phyloP scores from a whole-genome alignment of 78 protist species.

The Diacronema lutheri region DNA sequence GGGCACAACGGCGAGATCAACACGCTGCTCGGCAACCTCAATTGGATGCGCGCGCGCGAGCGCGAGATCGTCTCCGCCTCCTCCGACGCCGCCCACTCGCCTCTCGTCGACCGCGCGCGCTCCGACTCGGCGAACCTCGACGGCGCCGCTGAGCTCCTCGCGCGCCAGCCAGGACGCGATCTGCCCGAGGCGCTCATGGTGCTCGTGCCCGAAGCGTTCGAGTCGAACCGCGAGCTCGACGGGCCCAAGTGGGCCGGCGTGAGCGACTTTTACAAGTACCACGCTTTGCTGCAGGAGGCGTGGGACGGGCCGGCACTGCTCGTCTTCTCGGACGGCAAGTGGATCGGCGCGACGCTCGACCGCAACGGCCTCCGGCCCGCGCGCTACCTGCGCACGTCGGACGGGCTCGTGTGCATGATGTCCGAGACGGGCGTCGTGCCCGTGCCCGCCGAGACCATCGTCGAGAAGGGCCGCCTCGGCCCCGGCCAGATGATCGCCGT shows the following conservation, averaged over 20 bases:
- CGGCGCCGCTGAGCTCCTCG: slow-evolving; percentile 63
- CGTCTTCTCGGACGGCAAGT: slow-evolving; percentile 78
- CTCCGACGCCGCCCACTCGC: background rate
- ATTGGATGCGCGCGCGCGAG: slow-evolving; percentile 78
- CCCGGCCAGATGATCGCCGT: slow-evolving; percentile 75
- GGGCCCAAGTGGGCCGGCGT: background rate
- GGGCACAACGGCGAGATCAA: slow-evolving; percentile 92
- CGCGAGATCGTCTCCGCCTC: background rate
- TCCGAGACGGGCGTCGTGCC: slow-evolving; percentile 35
- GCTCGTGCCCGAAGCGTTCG: slow-evolving; percentile 85
- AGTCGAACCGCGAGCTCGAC: slow-evolving; percentile 44
- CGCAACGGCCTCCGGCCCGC: slow-evolving; percentile 89
- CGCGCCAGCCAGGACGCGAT: slow-evolving; percentile 37
- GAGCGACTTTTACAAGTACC: slow-evolving; percentile 22
- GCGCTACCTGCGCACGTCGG: slow-evolving; percentile 62
- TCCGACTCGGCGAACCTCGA: slow-evolving; percentile 78
- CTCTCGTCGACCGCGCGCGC: slow-evolving; percentile 24
- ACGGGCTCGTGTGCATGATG: slow-evolving; percentile 29
- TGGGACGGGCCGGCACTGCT: slow-evolving; percentile 92
- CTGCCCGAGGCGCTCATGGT: slow-evolving; percentile 70
- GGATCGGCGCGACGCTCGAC: slow-evolving; percentile 72
- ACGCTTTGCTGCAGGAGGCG: slow-evolving; percentile 67
- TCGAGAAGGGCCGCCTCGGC: slow-evolving; percentile 68
- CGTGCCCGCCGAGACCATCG: background rate
- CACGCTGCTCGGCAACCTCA: slow-evolving; percentile 75